Base-by-base conservation (phyloP, 306 rosid genomes). In the Rosa lucieae region DNA sequence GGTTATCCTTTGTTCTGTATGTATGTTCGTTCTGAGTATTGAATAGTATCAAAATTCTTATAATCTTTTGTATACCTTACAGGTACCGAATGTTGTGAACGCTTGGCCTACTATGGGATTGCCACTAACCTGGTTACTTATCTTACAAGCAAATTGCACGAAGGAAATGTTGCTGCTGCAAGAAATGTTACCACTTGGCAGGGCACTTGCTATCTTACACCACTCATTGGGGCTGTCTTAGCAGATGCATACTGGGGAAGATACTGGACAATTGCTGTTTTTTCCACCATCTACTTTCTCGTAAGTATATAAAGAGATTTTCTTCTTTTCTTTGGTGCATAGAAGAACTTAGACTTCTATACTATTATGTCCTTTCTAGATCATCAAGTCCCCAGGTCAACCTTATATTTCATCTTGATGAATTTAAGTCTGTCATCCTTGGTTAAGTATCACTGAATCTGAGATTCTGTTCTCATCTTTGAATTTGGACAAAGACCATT, bases 191-290 rank as follows among this genome's bases (percentile, higher is more conserved):
- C 97, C 80, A 96, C 94, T 59, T 96, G 99, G 98, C 90, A 88
- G 81, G 99, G 98, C 68, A 96, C 99, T 82, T 96, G 99, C 84
- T 96, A 93, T 89, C 98, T 96, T 80, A 74, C 97, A 71, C 99
- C 99, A 84, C 97, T 96, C 39, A 88, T 96, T 81, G 99, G 99
- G 79, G 99, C 99, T 68, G 80, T 96, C 71, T 48, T 93, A 56
- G 99, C 99, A 65, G 99, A 96, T 93, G 90, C 98, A 79, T 93
- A 89, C 85, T 96, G 92, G 98, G 99, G 99, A 82, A 87, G 99
- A 90, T 96, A 90, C 84, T 96, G 99, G 99, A 96, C 99, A 12
- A 96, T 96, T 83, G 96, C 98, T 39, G 51, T 39, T 72, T 96
- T 93, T 84, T 96, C 97, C 81, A 85, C 79, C 0, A 89, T 96